These are phyloP conservation scores for Aureobasidium sp. DNA, from an alignment of 2,329 filamentous ascomycete species.

Conservation along the genomic window DNA sequence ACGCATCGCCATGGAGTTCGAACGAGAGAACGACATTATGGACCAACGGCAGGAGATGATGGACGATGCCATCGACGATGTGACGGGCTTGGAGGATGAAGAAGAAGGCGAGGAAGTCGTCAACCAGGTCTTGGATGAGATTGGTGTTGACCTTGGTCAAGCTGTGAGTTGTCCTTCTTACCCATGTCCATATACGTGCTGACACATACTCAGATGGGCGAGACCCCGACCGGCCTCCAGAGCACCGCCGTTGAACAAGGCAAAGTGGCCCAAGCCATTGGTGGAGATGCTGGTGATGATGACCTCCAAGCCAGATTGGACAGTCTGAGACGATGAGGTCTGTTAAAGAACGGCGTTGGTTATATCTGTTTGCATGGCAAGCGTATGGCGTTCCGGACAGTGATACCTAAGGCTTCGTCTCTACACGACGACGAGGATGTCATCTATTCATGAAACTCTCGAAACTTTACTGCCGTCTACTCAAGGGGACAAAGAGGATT, in stretches of 20 bases:
- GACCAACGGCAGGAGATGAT: slow-evolving; percentile 99
- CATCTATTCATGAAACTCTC: background rate
- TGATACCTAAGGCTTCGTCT: background rate
- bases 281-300: slow-evolving; percentile 64
- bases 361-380: slow-evolving; percentile 1
- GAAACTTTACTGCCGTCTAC: background rate
- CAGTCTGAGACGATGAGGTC: slow-evolving; percentile 48
- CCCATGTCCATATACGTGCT: background rate
- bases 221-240: slow-evolving; percentile 79
- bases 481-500: background rate
- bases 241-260: slow-evolving; percentile 62
- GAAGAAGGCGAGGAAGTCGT: slow-evolving; percentile 96
- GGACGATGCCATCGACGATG: slow-evolving; percentile 97
- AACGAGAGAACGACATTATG: slow-evolving; percentile 98
- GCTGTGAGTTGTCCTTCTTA: slow-evolving; percentile 52
- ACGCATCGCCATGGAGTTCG: slow-evolving; percentile 97
- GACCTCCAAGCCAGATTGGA: slow-evolving; percentile 90
- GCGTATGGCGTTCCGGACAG: slow-evolving; percentile 11
- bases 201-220: slow-evolving; percentile 59
- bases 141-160: slow-evolving; percentile 86
- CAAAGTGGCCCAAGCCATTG: slow-evolving; percentile 78
- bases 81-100: slow-evolving; percentile 81
- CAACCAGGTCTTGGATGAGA: slow-evolving; percentile 92
- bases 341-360: background rate
- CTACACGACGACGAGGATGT: background rate